Evolutionary conservation across 2,329 filamentous ascomycete genomes (phyloP).

Genomic region (Scedosporium minutisporum): DNA sequence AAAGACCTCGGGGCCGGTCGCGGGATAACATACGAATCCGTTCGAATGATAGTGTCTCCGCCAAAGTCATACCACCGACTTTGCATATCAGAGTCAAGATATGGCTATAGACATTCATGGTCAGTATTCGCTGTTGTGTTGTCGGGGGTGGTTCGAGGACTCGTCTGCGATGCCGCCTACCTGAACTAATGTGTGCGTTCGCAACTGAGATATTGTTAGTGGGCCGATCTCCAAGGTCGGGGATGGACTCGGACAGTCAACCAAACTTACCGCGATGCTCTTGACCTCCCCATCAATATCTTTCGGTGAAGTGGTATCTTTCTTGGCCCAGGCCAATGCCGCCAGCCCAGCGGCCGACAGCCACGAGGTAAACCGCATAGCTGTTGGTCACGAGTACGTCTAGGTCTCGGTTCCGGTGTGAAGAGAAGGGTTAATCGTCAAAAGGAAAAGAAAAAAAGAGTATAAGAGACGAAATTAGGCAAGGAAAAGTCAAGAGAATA

Average conservation of each 20-base stretch:
- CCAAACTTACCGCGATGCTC: slow-evolving; percentile 11
- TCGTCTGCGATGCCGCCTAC: slow-evolving; percentile 39
- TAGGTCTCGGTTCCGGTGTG: neutral
- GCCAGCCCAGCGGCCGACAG: slow-evolving; percentile 7
- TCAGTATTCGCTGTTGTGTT: slow-evolving; percentile 11
- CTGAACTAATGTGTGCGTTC: slow-evolving; percentile 75
- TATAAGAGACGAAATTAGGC: neutral
- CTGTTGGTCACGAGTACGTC: neutral
- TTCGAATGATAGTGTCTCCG: slow-evolving; percentile 78
- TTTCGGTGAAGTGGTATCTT: slow-evolving; percentile 1
- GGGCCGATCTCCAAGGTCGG: neutral
- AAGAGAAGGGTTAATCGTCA: neutral
- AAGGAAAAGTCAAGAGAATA: neutral
- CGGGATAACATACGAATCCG: slow-evolving; percentile 44
- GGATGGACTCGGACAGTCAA: neutral
- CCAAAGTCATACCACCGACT: slow-evolving; percentile 99
- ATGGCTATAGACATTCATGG: slow-evolving; percentile 52
- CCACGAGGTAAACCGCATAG: slow-evolving; percentile 6
- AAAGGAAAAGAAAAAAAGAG: neutral
- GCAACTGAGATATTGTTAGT: slow-evolving; percentile 45
- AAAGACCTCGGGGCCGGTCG: neutral
- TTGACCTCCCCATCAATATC: slow-evolving; percentile 11
- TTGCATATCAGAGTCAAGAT: slow-evolving; percentile 95
- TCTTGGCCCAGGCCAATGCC: slow-evolving; percentile 7
- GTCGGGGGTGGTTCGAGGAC: slow-evolving; percentile 9